A percentile compares a stretch with the other conserved stretches of the same genome.
Evolutionary conservation across 345 rosid genomes (phyloP).

Genomic region (Populus pruinosa): DNA sequence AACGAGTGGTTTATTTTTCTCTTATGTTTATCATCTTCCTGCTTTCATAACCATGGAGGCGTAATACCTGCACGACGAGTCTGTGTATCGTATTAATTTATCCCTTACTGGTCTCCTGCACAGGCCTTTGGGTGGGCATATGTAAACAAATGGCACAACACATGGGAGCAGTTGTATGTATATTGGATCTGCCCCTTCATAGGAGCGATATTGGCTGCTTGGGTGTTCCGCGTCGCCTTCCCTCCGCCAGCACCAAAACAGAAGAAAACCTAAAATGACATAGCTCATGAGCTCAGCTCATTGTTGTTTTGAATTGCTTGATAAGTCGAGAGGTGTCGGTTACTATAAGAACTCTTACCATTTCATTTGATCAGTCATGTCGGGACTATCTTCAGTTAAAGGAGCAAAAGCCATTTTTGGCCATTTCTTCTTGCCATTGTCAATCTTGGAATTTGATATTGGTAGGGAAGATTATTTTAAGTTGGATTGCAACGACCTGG

Average conservation of each 20-base stretch:
- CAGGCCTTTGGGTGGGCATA: conserved; percentile 99
- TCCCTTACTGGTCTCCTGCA: not conserved
- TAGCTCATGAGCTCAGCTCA: not conserved
- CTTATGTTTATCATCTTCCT: not conserved
- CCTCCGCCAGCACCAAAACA: conserved; percentile 45
- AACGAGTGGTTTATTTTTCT: too few species aligned
- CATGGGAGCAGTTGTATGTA: conserved; percentile 91
- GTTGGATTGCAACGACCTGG: not conserved
- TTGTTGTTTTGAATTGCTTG: not conserved
- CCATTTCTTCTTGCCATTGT: not conserved
- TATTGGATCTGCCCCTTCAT: conserved; percentile 86
- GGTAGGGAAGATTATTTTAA: not conserved
- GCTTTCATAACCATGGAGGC: not conserved
- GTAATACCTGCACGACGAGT: not conserved
- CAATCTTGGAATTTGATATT: not conserved
- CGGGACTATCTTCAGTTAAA: not conserved
- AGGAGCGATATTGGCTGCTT: conserved; percentile 75
- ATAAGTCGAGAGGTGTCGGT: not conserved
- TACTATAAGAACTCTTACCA: conserved; percentile 12
- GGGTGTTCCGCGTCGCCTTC: conserved; percentile 62
- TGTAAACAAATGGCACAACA: conserved; percentile 66
- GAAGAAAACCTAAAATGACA: conserved; percentile 47
- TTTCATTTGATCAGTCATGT: not conserved
- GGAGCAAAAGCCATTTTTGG: not conserved
- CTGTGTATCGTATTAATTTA: not conserved